Evolutionary conservation across 192 early-diverging fungal species (phyloP).

Genomic region (Backusella liffmaniae): DNA sequence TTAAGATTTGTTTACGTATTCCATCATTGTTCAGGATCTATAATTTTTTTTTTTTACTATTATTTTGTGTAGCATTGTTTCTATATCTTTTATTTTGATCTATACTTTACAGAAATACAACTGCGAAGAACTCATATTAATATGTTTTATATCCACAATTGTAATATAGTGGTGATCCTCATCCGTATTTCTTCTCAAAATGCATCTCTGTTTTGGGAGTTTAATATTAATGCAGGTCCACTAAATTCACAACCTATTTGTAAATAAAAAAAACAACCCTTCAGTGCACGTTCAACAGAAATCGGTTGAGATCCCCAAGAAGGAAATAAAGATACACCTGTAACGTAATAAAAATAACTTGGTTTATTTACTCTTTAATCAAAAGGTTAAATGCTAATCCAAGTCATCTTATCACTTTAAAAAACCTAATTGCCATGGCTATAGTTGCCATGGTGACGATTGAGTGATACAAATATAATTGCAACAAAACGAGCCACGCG

Average conservation of each 20-base stretch:
- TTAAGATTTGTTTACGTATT: conserved; percentile 3
- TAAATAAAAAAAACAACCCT: background rate
- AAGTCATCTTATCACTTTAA: background rate
- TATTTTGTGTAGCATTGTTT: background rate
- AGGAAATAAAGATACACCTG: background rate
- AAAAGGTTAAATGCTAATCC: background rate
- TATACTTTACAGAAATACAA: background rate
- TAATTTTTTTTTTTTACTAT: background rate
- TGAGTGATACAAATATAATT: background rate
- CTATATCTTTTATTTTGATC: background rate
- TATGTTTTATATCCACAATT: background rate
- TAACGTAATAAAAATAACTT: background rate
- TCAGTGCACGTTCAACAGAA: background rate
- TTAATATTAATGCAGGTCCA: background rate
- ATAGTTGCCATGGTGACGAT: background rate
- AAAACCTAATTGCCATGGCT: background rate
- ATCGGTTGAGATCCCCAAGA: background rate
- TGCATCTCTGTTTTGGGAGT: background rate
- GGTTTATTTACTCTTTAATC: background rate
- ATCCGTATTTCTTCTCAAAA: background rate
- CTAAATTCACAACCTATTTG: background rate
- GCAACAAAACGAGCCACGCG: background rate
- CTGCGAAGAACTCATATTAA: background rate
- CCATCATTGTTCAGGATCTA: background rate
- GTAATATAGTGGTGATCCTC: background rate